Percentiles rank a stretch among this genome's conserved stretches.
These are phyloP conservation scores for Geranomyces michiganensis DNA, from an alignment of 192 early-diverging fungal species.

Conservation along the genomic window DNA sequence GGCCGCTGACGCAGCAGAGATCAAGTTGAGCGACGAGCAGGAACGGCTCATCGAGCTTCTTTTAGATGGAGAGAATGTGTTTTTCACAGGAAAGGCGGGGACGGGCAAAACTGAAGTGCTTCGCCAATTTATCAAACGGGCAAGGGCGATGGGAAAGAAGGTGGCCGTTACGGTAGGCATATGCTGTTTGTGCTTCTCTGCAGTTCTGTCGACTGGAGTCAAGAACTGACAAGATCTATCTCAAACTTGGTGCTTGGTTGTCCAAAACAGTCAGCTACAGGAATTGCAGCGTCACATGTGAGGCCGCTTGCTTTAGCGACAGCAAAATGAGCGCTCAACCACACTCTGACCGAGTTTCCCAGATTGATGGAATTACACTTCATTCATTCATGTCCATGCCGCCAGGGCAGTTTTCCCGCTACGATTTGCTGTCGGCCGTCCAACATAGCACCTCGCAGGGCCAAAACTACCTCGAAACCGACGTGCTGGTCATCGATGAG, in stretches of 20 bases:
- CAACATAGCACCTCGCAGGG: background rate
- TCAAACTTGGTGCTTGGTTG: background rate
- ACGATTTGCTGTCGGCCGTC: background rate
- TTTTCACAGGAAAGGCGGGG: constrained; percentile 55
- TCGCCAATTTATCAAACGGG: constrained; percentile 31
- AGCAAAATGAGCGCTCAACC: background rate
- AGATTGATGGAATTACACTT: constrained; percentile 47
- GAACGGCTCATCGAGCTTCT: constrained; percentile 32
- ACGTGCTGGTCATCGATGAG: constrained; percentile 52
- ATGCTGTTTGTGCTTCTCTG: background rate
- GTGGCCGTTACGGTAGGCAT: constrained; percentile 44
- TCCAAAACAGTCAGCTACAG: constrained; percentile 53
- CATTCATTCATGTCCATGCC: constrained; percentile 39
- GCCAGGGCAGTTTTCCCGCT: background rate
- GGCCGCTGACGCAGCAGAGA: background rate
- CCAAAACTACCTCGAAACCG: constrained; percentile 28
- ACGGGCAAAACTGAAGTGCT: constrained; percentile 52
- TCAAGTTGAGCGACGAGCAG: constrained; percentile 33
- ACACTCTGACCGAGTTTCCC: background rate
- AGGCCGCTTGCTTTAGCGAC: background rate
- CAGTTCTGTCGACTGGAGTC: background rate
- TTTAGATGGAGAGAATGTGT: constrained; percentile 40
- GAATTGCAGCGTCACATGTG: constrained; percentile 48
- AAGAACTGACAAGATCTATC: background rate
- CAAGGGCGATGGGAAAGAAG: constrained; percentile 3